Conservation (phyloP, 345 rosid species). For the Linum lewisii region DNA sequence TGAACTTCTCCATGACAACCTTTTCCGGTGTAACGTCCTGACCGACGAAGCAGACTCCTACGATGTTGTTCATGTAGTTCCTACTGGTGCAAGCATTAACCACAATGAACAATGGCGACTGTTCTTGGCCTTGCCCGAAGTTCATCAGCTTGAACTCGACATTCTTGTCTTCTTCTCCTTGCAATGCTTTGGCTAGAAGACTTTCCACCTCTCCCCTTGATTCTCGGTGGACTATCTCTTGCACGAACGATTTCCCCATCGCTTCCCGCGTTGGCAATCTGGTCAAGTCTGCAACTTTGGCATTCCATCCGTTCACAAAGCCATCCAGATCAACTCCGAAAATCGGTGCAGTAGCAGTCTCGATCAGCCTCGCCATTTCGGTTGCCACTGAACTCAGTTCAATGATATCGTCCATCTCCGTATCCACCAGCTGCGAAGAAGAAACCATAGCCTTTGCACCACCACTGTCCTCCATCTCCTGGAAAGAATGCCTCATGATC, state of each 20-base stretch:
- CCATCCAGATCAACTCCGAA: conserved; percentile 76
- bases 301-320: conserved; percentile 77
- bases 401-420: conserved; percentile 29
- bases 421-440: conserved; percentile 18
- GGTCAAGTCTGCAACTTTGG: conserved; percentile 62
- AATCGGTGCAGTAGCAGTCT: conserved; percentile 77
- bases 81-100: conserved; percentile 78
- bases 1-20: conserved; percentile 54
- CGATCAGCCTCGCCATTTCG: conserved; percentile 84
- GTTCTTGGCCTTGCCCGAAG: conserved; percentile 34
- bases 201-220: conserved; percentile 35
- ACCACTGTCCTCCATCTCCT: conserved; percentile 26
- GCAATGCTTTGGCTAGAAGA: conserved; percentile 53
- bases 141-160: conserved; percentile 58
- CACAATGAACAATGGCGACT: conserved; percentile 33
- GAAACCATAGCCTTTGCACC: conserved; percentile 27
- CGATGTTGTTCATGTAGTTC: conserved; percentile 39
- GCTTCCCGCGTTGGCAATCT: conserved; percentile 53
- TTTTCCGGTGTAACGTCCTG: conserved; percentile 75
- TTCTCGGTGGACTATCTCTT: conserved; percentile 58
- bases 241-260: conserved; percentile 57
- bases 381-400: conserved; percentile 63
- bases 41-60: conserved; percentile 80
- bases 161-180: conserved; percentile 64
- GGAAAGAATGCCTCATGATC: conserved; percentile 61